Percentiles rank a stretch among this genome's conserved stretches.
Conservation (phyloP, 257 asterid species). For the Verbena officinalis region DNA sequence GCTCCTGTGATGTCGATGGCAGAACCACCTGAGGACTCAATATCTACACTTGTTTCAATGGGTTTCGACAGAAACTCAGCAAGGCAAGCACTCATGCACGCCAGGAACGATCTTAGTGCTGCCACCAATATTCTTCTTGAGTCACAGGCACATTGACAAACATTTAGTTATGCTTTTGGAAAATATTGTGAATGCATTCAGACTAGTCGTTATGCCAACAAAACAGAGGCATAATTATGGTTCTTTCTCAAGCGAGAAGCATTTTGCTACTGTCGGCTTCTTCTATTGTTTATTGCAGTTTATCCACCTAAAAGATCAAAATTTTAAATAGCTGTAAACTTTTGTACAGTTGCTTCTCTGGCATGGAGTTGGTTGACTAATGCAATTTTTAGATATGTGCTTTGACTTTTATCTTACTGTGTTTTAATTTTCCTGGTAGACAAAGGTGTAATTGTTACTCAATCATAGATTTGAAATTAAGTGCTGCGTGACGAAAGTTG, state of each 20-base stretch:
- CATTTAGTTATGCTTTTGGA: not conserved
- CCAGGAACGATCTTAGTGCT: slow-evolving; percentile 81
- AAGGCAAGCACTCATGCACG: slow-evolving; percentile 84
- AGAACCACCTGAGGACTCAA: slow-evolving; percentile 87
- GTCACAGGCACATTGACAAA: slow-evolving; percentile 56
- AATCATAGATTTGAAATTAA: not conserved
- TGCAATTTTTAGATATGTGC: not conserved
- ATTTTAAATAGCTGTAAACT: slow-evolving; percentile 31
- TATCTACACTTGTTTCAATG: slow-evolving; percentile 78
- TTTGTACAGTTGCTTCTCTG: slow-evolving; percentile 35
- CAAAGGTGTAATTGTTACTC: not conserved
- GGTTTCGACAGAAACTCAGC: slow-evolving; percentile 92
- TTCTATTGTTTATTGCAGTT: not conserved
- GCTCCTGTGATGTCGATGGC: slow-evolving; percentile 45
- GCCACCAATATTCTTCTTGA: slow-evolving; percentile 96
- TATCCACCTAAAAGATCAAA: not conserved
- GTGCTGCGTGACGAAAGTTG: no score
- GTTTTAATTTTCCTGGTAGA: not conserved
- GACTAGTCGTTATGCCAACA: slow-evolving; percentile 6
- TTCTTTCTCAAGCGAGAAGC: slow-evolving; percentile 17
- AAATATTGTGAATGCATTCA: slow-evolving; percentile 10
- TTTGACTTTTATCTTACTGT: slow-evolving; percentile 10
- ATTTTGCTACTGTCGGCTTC: slow-evolving; percentile 1
- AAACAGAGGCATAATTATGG: not conserved
- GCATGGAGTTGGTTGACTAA: slow-evolving; percentile 27